Evolutionary conservation across 768 basidiomycete genomes (phyloP), one percentile per base, ranked within the genome.

Genomic region (Tricholoma bakamatsutake): DNA sequence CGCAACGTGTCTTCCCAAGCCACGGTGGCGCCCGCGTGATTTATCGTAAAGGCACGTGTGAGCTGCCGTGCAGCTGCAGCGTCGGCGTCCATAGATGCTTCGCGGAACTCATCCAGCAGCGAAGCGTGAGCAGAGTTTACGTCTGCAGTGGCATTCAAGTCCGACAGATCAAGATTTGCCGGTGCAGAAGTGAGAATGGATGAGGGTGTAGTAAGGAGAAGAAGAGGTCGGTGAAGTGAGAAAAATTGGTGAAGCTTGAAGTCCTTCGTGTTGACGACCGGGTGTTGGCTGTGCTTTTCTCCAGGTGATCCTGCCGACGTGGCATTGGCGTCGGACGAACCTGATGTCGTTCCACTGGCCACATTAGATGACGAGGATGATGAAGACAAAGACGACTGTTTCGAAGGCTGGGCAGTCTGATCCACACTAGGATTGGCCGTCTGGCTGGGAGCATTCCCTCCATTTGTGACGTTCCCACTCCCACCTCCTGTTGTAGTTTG

Each of bases 181-280:
- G 71, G 61, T 45, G 69, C 61, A 12, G 71, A 62, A 11, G 70
- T 63, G 55, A 90, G 74, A 55, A 83, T 71, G 8, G 81, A 73
- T 0, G 82, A 62, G 0, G 89, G 83, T 58, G 85, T 80, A 28
- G 79, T 72, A 42, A 92, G 76, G 35, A 88, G 80, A 18, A 92
- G 80, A 2, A 93, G 76, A 1, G 90, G 90, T 11, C 90, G 81
- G 63, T 93, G 85, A 31, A 90, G 73, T 2, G 90, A 82, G 72
- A 93, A 93, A 71, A 93, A 93, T 53, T 88, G 87, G 66, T 92
- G 89, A 10, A 91, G 78, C 64, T 84, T 87, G 69, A 88, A 84
- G 61, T 88, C 88, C 59, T 84, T 82, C 10, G 85, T 66, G 53
- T 77, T 81, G 54, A 91, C 62, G 24, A 78, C 61, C 1, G 84